Evolutionary conservation across 176 grass and related monocot species (phyloP), one percentile per base, ranked within the genome.

Genomic region (Aechmea fasciata): DNA sequence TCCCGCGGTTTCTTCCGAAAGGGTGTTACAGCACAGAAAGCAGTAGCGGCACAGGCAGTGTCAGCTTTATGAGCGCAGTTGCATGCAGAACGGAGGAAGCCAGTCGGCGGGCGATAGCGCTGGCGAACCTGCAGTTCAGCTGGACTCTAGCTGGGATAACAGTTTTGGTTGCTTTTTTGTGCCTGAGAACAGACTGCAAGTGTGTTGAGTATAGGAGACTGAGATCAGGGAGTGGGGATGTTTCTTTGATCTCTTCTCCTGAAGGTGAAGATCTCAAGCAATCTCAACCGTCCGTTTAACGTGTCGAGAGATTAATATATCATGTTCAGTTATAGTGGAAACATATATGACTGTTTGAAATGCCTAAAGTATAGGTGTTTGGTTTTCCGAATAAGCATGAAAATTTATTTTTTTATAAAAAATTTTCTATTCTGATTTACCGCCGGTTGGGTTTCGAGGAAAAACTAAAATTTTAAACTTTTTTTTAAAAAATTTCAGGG

Each of bases 101-200:
- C 22, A 61, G 73, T 11, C 54, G 48, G 67, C 85, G 85, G 77
- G 91, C 85, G 14, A 63, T 62, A 68, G 74, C 76, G 1, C 13
- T 91, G 75, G 87, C 87, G 1, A 96, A 96, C 73, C 72, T 91
- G 80, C 85, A 96, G 79, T 88, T 88, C 28, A 96, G 91, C 77
- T 96, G 87, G 91, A 71, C 50, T 25, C 13, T 96, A 10, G 83
- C 85, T n/a, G 82, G 49, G 2, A 80, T 88, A 17, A 86, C 75
- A 71, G 47, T 79, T 57, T 71, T 88, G n/a, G 76, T 78, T 14
- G 85, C 77, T 25, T 96, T 66, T 70, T 47, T 91, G 72, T 91
- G 82, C 67, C 77, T 90, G 26, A 87, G 71, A 72, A 69, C 77
- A 73, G 73, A 75, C 24, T 52, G 29, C 28, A 77, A 59, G 47